Conservation (phyloP, 768 basidiomycete species). For the Boletus pseudo-olivaceus region DNA sequence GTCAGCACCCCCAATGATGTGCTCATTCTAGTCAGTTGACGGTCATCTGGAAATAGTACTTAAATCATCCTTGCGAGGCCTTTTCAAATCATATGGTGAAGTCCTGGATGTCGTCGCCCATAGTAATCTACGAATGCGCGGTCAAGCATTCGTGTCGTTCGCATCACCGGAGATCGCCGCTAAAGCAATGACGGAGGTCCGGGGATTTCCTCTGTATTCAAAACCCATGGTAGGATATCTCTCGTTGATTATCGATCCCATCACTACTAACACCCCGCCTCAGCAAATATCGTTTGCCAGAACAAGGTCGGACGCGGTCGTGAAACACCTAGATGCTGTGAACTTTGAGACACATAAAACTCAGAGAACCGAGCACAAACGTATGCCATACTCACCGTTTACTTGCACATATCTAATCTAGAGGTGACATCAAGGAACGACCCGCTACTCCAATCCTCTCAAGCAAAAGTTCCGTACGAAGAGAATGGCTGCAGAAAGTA, state of each 20-base stretch:
- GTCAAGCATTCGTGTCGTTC: conserved; percentile 97
- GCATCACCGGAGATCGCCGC: conserved; percentile 74
- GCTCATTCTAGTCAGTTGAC: conserved; percentile 7
- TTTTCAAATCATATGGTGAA: conserved; percentile 93
- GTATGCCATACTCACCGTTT: conserved; percentile 41
- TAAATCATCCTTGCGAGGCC: conserved; percentile 78
- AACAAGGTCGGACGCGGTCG: conserved; percentile 86
- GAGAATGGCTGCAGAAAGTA: conserved; percentile 77
- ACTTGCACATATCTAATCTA: neutral
- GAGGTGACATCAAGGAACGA: conserved; percentile 49
- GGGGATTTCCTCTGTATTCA: conserved; percentile 91
- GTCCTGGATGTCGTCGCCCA: conserved; percentile 96
- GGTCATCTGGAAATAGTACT: conserved; percentile 53
- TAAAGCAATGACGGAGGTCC: conserved; percentile 89
- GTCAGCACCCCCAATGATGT: conserved; percentile 33
- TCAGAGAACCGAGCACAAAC: conserved; percentile 76
- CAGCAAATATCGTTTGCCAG: conserved; percentile 95
- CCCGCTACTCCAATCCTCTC: conserved; percentile 85
- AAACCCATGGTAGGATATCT: conserved; percentile 80
- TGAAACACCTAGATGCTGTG: conserved; percentile 66
- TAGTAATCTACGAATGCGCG: conserved; percentile 92
- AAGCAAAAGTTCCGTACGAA: conserved; percentile 84
- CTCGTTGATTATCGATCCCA: neutral
- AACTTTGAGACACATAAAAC: conserved; percentile 75
- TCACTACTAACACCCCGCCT: neutral